phyloP scores from a whole-genome alignment of 306 rosid genomes.

The Cicer yamashitae region DNA sequence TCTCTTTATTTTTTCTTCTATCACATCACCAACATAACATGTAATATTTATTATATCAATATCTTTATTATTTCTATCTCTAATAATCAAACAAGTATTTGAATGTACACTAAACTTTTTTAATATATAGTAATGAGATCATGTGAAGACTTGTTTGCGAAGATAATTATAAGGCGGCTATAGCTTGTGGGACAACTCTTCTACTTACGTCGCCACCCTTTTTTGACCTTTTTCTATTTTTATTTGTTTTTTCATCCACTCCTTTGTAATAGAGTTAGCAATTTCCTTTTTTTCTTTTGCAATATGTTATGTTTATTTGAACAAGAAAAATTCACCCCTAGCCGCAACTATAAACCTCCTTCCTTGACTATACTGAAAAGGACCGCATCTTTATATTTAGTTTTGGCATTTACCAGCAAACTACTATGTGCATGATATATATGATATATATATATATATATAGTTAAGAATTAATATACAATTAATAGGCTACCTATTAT shows the following conservation, averaged over 20 bases:
- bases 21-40: too few species aligned
- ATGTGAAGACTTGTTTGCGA: constrained; percentile 20
- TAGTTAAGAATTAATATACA: neutral
- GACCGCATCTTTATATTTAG: neutral
- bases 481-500: too few species aligned
- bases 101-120: too few species aligned
- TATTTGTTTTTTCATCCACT: neutral
- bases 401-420: neutral
- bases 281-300: neutral
- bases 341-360: constrained; percentile 7
- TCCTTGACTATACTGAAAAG: constrained; percentile 31
- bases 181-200: neutral
- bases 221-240: constrained; percentile 50
- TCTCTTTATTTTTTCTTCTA: too few species aligned
- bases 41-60: too few species aligned
- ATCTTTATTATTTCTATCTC: too few species aligned
- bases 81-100: too few species aligned
- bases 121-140: neutral
- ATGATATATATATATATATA: neutral
- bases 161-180: constrained; percentile 38
- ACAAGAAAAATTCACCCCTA: neutral
- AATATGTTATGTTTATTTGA: constrained; percentile 9
- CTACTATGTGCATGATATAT: neutral
- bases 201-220: constrained; percentile 45
- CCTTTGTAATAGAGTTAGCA: neutral